phyloP scores from a whole-genome alignment of 306 rosid genomes.

The Ochetophila trinervis region DNA sequence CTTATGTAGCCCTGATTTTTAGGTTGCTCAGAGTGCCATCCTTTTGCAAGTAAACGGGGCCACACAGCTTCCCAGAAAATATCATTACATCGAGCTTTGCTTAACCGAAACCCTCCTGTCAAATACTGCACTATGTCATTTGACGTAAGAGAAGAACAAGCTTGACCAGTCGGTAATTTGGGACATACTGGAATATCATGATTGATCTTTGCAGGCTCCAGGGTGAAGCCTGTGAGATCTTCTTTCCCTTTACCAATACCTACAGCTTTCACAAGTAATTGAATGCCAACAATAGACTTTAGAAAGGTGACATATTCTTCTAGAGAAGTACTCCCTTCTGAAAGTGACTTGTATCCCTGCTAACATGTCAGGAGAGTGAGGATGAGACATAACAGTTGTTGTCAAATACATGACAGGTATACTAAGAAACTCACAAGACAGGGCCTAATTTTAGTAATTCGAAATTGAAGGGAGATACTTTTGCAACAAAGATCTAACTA shows the following conservation, averaged over 20 bases:
- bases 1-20: conserved; percentile 49
- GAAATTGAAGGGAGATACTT: not conserved
- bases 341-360: conserved; percentile 60
- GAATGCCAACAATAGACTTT: conserved; percentile 58
- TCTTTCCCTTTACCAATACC: conserved; percentile 68
- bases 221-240: conserved; percentile 59
- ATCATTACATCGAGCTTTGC: conserved; percentile 66
- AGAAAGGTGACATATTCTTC: conserved; percentile 60
- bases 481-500: conserved; percentile 22
- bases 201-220: conserved; percentile 49
- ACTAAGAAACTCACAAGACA: not conserved
- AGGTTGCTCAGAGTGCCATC: conserved; percentile 82
- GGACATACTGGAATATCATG: conserved; percentile 30
- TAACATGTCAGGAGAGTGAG: conserved; percentile 24
- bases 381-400: conserved; percentile 15
- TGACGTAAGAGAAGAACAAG: conserved; percentile 60
- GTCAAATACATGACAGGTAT: not conserved
- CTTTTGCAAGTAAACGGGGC: conserved; percentile 83
- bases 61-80: conserved; percentile 92
- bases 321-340: conserved; percentile 54
- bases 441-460: not conserved
- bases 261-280: conserved; percentile 62
- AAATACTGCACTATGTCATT: conserved; percentile 53
- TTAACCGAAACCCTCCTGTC: conserved; percentile 63
- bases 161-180: conserved; percentile 40